phyloP scores from a whole-genome alignment of 2,329 filamentous ascomycete genomes.

The Botryosphaeria dothidea region DNA sequence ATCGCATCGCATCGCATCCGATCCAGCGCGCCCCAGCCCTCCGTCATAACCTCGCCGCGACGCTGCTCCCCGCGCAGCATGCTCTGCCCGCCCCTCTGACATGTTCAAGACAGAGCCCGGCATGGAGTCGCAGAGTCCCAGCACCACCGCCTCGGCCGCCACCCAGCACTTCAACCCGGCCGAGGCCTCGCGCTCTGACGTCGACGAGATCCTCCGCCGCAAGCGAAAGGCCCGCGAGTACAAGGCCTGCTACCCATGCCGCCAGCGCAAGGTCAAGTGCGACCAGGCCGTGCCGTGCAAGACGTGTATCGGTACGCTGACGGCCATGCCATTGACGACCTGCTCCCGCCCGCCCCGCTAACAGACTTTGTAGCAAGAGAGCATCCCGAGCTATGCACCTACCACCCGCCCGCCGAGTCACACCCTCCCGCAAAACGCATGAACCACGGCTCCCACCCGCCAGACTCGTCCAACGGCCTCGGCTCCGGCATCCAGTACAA shows the following conservation, averaged over 20 bases:
- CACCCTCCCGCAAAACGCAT: conserved; percentile 43
- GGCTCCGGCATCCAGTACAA: conserved; percentile 24
- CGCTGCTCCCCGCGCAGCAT: conserved; percentile 3
- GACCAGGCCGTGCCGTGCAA: conserved; percentile 51
- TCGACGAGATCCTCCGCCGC: conserved; percentile 51
- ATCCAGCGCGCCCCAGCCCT: background rate
- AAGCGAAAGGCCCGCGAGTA: conserved; percentile 55
- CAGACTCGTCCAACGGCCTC: conserved; percentile 7
- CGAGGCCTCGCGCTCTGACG: conserved; percentile 45
- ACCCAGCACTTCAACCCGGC: conserved; percentile 1
- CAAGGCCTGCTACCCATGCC: conserved; percentile 52
- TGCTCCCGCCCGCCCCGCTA: background rate
- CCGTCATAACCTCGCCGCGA: background rate
- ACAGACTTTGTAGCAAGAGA: conserved; percentile 34
- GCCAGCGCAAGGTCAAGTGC: conserved; percentile 50
- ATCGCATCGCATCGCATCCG: background rate
- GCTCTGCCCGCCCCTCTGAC: conserved; percentile 6
- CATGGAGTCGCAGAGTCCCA: conserved; percentile 20
- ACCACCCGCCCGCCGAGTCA: conserved; percentile 41
- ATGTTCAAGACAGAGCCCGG: conserved; percentile 12
- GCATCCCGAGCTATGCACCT: conserved; percentile 52
- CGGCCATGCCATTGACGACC: background rate
- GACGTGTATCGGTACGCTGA: conserved; percentile 46
- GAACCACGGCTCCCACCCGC: conserved; percentile 4
- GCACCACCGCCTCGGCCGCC: conserved; percentile 5